Base-by-base conservation (phyloP, 768 basidiomycete species). In the Chalciporus chontae region DNA sequence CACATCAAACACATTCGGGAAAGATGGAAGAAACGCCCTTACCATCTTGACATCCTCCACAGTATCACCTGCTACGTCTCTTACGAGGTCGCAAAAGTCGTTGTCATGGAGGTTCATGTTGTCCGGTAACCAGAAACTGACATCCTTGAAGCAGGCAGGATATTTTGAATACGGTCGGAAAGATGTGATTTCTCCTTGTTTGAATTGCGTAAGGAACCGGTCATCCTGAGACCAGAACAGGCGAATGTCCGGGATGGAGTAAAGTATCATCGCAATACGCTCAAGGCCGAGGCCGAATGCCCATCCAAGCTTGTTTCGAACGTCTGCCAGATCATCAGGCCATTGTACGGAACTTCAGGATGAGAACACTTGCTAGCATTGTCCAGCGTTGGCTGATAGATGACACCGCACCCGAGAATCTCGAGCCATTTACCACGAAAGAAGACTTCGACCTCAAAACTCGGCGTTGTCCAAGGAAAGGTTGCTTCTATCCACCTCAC, bases 401-500 rank as follows among this genome's bases (percentile, higher is more conserved):
- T 83, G 19, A 99, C 92, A 2, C 96, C 96, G 52, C 81, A 94
- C 0, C 96, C 96, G 6, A 98, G 75, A 47, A 99, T 90, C 69
- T 98, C 96, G 19, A 99, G 73, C 96, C 96, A 99, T 68, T 94
- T 88, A 1, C 93, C 96, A 49, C 85, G 82, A 73, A 89, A 98
- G 69, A 94, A 87, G 5, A 98, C 94, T 66, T 99, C 96, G 37
- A 99, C 94, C 64, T 99, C 95, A 64, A 90, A 99, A 65, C 94
- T 96, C 8, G 96, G 96, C 52, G 85, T 88, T 48, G 96, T 99
- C 77, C 95, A 99, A 2, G 96, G 96, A 71, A 99, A 98, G 62
- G 89, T 91, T 2, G 95, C 92, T 64, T 97, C 93, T 55, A 98
- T 97, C 96, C 96, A 99, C 18, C 96, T 77, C 23, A 99, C 87